phyloP scores from a whole-genome alignment of 257 asterid species.

The Penstemon davidsonii region DNA sequence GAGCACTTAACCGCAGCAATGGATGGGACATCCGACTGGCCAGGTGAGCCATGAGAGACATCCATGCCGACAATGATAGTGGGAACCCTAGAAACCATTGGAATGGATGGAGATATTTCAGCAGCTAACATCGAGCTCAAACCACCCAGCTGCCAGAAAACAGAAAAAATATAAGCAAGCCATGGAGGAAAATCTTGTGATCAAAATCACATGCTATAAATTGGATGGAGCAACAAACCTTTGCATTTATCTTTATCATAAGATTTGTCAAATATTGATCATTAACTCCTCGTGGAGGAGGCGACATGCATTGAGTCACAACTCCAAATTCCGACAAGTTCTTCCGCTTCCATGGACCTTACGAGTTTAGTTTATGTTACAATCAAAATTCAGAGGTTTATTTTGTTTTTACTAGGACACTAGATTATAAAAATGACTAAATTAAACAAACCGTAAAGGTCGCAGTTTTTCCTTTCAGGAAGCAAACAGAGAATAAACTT shows the following conservation, averaged over 20 bases:
- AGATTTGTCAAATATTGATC: constrained; percentile 84
- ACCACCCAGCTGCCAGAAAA: constrained; percentile 81
- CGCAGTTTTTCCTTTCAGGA: constrained; percentile 83
- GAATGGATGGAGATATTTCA: constrained; percentile 61
- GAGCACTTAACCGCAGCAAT: constrained; percentile 80
- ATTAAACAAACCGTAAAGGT: constrained; percentile 69
- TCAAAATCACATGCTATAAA: not conserved
- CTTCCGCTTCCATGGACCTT: constrained; percentile 95
- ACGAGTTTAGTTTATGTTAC: constrained; percentile 14
- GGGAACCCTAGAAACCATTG: constrained; percentile 70
- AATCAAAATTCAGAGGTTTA: not conserved
- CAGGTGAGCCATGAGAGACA: constrained; percentile 96
- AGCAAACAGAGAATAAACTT: constrained; percentile 79
- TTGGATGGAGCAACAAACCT: constrained; percentile 43
- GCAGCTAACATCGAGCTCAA: constrained; percentile 67
- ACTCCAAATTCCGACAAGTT: constrained; percentile 81
- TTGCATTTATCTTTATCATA: constrained; percentile 82
- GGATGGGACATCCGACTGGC: constrained; percentile 89
- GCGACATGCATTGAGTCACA: constrained; percentile 84
- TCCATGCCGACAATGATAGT: constrained; percentile 94
- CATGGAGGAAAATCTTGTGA: not conserved
- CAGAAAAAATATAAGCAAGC: not conserved
- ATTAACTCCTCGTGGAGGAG: constrained; percentile 47
- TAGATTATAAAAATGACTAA: not conserved
- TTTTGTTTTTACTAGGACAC: not conserved